These are phyloP conservation scores for Amylostereum chailletii DNA, from an alignment of 1,284 basidiomycete species.

Conservation along the genomic window DNA sequence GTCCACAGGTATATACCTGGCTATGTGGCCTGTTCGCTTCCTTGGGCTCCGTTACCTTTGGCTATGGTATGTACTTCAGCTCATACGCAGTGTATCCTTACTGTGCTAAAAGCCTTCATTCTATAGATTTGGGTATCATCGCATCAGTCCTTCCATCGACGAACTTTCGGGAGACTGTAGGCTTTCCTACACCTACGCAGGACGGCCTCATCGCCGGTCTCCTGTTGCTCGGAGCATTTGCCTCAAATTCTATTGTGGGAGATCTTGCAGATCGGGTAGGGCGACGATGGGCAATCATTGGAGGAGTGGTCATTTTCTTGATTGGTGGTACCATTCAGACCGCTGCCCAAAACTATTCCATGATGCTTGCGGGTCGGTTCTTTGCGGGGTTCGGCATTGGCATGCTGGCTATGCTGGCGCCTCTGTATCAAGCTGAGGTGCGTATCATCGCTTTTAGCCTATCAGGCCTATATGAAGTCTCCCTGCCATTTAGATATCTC, in stretches of 20 bases:
- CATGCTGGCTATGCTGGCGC: conserved; percentile 47
- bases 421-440: conserved; percentile 49
- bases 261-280: conserved; percentile 15
- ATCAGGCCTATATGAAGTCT: not conserved
- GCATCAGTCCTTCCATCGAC: conserved; percentile 14
- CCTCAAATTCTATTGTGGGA: conserved; percentile 34
- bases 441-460: not conserved
- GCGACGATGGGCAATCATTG: conserved; percentile 24
- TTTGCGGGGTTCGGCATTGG: conserved; percentile 45
- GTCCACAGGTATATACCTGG: conserved; percentile 44
- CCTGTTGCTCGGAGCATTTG: conserved; percentile 24
- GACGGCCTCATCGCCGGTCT: conserved; percentile 32
- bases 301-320: conserved; percentile 30
- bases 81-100: conserved; percentile 2
- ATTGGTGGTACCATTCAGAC: conserved; percentile 46
- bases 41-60: conserved; percentile 25
- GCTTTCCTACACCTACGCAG: conserved; percentile 23
- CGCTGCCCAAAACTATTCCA: conserved; percentile 41
- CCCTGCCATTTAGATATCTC: conserved; percentile 32
- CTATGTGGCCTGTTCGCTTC: conserved; percentile 51
- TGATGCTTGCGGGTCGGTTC: conserved; percentile 58
- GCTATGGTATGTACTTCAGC: conserved; percentile 32
- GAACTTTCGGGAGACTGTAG: conserved; percentile 19
- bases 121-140: not conserved
- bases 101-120: not conserved